Base-by-base conservation (phyloP, 371 early-diverging fungal genomes). In the Blastocladiella emersonii region DNA sequence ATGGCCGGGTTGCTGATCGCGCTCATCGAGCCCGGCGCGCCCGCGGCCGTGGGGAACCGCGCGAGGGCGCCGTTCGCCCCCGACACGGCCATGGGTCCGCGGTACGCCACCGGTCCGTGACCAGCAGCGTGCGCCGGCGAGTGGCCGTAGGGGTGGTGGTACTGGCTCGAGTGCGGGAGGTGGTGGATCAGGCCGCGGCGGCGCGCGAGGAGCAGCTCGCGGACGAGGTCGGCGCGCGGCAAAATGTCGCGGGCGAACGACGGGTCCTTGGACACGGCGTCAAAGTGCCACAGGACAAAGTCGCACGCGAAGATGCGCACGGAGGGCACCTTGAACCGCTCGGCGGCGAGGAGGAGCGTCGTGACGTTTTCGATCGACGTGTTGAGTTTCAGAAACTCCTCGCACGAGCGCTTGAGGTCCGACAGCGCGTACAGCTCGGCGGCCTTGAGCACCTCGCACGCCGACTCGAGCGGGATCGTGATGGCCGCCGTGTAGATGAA, bases 241-340 rank as follows among this genome's bases (percentile, higher is more conserved):
- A 62, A 27, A 2, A 62, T n/a, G 30, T 62, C 62, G 8, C 61
- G 23, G 8, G 62, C 62, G 61, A 62, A 62, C 25, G 37, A 19
- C 15, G 48, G 34, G 13, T 48, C 61, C 2, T 27, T 1, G 1
- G 56, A 55, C 48, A 62, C 62, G 15, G 60, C 10, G 30, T 62
- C 62, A 41, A 62, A 62, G 43, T 62, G 62, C 62, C 62, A 62
- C 2, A 62, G 56, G 25, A 62, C n/a, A 25, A 51, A 62, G 5
- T 62, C 62, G 25, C 13, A 56, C 23, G 37, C n/a, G 21, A 51
- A 62, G 2, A 15, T 15, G 15, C 62, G 62, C 13, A 62, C 61
- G 8, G 53, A 51, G 4, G n/a, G 62, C n/a, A 62, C 62, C 13
- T 62, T n/a, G 30, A 48, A 62, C 6, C 32, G n/a, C 8, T 62